Evolutionary conservation across 768 basidiomycete species (phyloP), one percentile per base, ranked within the genome.

Genomic region (Amanita thiersii): DNA sequence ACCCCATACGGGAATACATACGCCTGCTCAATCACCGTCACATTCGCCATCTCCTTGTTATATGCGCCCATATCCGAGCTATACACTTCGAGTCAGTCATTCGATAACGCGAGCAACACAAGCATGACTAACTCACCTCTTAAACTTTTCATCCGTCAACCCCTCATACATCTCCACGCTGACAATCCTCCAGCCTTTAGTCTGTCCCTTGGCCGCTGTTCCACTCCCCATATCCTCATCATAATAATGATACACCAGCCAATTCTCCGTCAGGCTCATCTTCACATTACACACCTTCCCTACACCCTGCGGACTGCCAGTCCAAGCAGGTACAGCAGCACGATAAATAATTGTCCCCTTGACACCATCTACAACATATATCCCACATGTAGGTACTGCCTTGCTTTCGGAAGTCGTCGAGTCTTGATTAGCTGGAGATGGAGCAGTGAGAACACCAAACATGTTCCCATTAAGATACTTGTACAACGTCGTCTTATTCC

Each of bases 141-240:
- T 63, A 5, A 68, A 80, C 59, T 85, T 85, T 25, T 84, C 76
- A 54, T 88, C 84, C 4, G 72, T 56, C 2, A 62, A 62, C 0
- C 88, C 86, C 56, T 98, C 93, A 58, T 92, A 96, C 35, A 96
- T 63, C 62, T 98, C 94, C 3, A 92, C 85, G 12, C 76, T 82
- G 2, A 90, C 81, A 37, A 94, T 60, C 37, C 77, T 69, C 55
- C 81, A 76, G 0, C 86, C 81, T 52, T 84, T 86, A 2, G 78
- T 61, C 53, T 68, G 58, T 1, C 64, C 72, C 3, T 57, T 50
- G 17, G 68, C 69, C 17, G 59, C 62, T 30, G 58, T 73, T 1
- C 57, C 49, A 20, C 64, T 69, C 25, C 54, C 61, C 31, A 63
- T 59, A 15, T 75, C 70, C 9, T 68, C 72, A 39, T 88, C 82